A percentile compares a stretch with the other conserved stretches of the same genome.
phyloP scores from a whole-genome alignment of 305 asterid genomes.

The Fraxinus paxiana region DNA sequence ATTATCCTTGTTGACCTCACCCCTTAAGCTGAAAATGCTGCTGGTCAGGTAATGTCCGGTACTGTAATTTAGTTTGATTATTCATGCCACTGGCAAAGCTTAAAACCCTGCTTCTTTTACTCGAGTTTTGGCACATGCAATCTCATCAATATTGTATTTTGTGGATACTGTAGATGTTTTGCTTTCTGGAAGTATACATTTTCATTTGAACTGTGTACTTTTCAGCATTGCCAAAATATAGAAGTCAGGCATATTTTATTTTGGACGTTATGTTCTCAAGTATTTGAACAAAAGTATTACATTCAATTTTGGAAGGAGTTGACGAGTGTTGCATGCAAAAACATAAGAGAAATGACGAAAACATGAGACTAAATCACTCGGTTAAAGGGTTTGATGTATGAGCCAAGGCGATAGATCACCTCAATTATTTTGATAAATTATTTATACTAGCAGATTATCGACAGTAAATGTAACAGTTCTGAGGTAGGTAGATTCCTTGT shows the following conservation, averaged over 20 bases:
- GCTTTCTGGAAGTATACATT: not conserved
- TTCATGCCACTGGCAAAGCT: slow-evolving; percentile 17
- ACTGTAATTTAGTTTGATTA: slow-evolving; percentile 20
- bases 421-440: not conserved
- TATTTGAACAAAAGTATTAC: not conserved
- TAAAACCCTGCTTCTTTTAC: slow-evolving; percentile 11
- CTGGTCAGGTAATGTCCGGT: slow-evolving; percentile 10
- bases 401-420: not conserved
- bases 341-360: not conserved
- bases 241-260: not conserved
- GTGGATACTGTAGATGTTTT: not conserved
- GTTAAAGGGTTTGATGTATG: not conserved
- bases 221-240: not conserved
- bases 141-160: slow-evolving; percentile 15
- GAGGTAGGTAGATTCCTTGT: not conserved
- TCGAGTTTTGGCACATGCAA: slow-evolving; percentile 23
- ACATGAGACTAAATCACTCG: not conserved
- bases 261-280: not conserved
- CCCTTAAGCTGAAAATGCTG: slow-evolving; percentile 14
- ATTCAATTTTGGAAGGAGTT: not conserved
- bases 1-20: not conserved
- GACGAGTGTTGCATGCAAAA: not conserved
- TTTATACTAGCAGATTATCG: not conserved
- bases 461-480: not conserved
- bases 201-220: not conserved